A percentile compares a stretch with the other conserved stretches of the same genome.
phyloP scores from a whole-genome alignment of 139 green algal genomes.

The Pycnococcus provasolii region DNA sequence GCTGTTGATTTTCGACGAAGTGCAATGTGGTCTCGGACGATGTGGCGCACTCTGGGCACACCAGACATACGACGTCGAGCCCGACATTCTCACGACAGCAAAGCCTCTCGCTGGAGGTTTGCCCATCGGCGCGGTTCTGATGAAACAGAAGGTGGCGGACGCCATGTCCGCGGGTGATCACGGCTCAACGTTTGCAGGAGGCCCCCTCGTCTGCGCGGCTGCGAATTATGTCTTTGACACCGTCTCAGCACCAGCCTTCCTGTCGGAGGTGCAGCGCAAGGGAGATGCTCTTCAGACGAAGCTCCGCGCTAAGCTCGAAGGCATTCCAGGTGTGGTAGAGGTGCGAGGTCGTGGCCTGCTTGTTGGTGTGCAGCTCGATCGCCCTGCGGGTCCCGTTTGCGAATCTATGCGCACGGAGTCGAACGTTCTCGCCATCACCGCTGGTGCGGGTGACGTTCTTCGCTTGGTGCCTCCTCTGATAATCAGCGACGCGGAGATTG shows the following conservation, averaged over 20 bases:
- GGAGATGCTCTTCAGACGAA: slow-evolving; percentile 60
- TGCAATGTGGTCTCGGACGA: slow-evolving; percentile 76
- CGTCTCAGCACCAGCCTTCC: slow-evolving; percentile 55
- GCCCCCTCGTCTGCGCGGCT: slow-evolving; percentile 61
- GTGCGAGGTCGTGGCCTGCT: slow-evolving; percentile 82
- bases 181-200: slow-evolving; percentile 86
- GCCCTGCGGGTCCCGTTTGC: slow-evolving; percentile 51
- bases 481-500: slow-evolving; percentile 75
- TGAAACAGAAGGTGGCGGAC: slow-evolving; percentile 81
- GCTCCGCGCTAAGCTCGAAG: slow-evolving; percentile 49
- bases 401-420: slow-evolving; percentile 42
- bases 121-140: slow-evolving; percentile 86
- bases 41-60: slow-evolving; percentile 87
- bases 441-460: slow-evolving; percentile 79
- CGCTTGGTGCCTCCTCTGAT: slow-evolving; percentile 87
- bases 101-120: slow-evolving; percentile 90
- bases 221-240: slow-evolving; percentile 36
- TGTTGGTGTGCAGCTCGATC: slow-evolving; percentile 83
- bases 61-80: slow-evolving; percentile 68
- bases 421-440: slow-evolving; percentile 90
- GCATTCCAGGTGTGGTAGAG: slow-evolving; percentile 74
- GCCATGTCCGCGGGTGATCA: slow-evolving; percentile 90
- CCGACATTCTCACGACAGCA: slow-evolving; percentile 94
- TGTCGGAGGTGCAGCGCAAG: slow-evolving; percentile 58
- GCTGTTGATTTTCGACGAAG: slow-evolving; percentile 94